Percentiles rank a stretch among this genome's conserved stretches.
Conservation (phyloP, 495 filamentous ascomycete species). For the Cetradonia linearis region DNA sequence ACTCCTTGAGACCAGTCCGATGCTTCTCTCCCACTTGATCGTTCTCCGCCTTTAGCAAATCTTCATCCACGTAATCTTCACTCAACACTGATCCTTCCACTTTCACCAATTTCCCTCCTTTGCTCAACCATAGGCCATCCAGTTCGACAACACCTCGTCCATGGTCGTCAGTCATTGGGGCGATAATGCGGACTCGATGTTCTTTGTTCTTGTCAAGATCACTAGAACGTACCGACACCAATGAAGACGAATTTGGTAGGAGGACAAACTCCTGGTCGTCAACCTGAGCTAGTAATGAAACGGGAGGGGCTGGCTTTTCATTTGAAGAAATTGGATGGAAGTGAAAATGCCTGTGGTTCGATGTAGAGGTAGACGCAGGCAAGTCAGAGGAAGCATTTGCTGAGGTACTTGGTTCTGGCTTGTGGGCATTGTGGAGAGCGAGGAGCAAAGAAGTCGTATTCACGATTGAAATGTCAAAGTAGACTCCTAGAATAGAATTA, state of each 20-base stretch:
- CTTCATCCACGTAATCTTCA: slow-evolving; percentile 25
- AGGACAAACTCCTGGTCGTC: slow-evolving; percentile 33
- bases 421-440: slow-evolving; percentile 29
- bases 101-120: slow-evolving; percentile 28
- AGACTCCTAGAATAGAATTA: slow-evolving; percentile 27
- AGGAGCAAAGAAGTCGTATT: slow-evolving; percentile 29
- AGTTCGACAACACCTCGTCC: slow-evolving; percentile 29
- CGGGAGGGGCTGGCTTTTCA: slow-evolving; percentile 25
- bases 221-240: slow-evolving; percentile 26
- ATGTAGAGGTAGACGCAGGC: not conserved
- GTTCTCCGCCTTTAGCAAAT: slow-evolving; percentile 22
- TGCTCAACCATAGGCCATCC: slow-evolving; percentile 33
- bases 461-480: slow-evolving; percentile 31
- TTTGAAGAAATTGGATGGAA: slow-evolving; percentile 24
- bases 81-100: slow-evolving; percentile 22
- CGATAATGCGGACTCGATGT: slow-evolving; percentile 31
- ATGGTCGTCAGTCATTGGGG: slow-evolving; percentile 31
- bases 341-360: slow-evolving; percentile 22
- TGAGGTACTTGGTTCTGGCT: not conserved
- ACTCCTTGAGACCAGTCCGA: slow-evolving; percentile 20
- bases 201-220: slow-evolving; percentile 23
- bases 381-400: not conserved
- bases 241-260: slow-evolving; percentile 26
- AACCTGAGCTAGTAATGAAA: slow-evolving; percentile 30
- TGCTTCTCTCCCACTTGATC: slow-evolving; percentile 24